Percentiles rank a stretch among this genome's conserved stretches.
phyloP scores from a whole-genome alignment of 2,329 filamentous ascomycete species.

The Penicillium sp. region DNA sequence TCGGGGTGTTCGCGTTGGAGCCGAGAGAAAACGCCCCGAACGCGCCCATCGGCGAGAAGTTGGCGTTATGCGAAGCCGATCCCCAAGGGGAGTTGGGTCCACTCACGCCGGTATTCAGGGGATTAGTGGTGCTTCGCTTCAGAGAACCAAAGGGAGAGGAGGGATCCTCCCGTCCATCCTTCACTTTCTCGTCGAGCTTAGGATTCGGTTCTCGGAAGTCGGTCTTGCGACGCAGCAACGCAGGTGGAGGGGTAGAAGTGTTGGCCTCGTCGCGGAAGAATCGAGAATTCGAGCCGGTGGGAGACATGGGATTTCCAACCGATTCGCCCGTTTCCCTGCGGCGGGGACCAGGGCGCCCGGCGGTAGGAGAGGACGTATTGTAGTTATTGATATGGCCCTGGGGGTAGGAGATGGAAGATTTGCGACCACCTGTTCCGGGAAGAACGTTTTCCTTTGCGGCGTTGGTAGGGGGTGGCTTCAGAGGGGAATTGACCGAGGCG shows the following conservation, averaged over 20 bases:
- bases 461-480: conserved; percentile 78
- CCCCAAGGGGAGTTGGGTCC: conserved; percentile 60
- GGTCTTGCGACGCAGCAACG: conserved; percentile 62
- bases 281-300: conserved; percentile 46
- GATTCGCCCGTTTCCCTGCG: conserved; percentile 83
- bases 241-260: conserved; percentile 61
- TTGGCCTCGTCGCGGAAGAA: conserved; percentile 54
- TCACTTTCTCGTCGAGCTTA: conserved; percentile 53
- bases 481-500: conserved; percentile 86
- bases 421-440: conserved; percentile 61
- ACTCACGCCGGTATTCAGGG: conserved; percentile 52
- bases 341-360: conserved; percentile 71
- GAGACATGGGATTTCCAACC: conserved; percentile 53
- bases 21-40: conserved; percentile 87
- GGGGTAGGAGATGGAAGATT: conserved; percentile 72
- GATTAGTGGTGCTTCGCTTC: conserved; percentile 58
- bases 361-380: conserved; percentile 72
- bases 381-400: conserved; percentile 66
- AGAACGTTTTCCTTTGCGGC: conserved; percentile 57
- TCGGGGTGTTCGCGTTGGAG: conserved; percentile 52
- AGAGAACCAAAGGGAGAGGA: conserved; percentile 54
- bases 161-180: conserved; percentile 45
- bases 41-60: conserved; percentile 73
- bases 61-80: conserved; percentile 60
- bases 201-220: conserved; percentile 57